Evolutionary conservation across 2,329 filamentous ascomycete genomes (phyloP).

Genomic region (Metarhizium sp.): DNA sequence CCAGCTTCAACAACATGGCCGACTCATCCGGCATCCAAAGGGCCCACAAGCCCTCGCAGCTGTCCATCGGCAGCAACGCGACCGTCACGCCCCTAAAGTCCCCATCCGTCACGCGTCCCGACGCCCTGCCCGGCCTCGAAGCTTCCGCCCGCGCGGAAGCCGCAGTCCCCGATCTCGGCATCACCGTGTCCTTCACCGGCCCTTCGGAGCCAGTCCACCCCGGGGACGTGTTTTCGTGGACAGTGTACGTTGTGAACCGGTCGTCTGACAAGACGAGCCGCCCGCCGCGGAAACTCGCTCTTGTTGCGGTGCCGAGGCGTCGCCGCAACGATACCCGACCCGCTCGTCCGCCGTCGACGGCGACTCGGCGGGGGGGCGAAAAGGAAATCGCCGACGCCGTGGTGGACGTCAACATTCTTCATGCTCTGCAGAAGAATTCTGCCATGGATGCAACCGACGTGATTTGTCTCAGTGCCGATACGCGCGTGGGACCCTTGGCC

Average conservation of each 20-base stretch:
- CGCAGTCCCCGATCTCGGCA: slow-evolving; percentile 51
- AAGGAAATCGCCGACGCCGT: slow-evolving; percentile 53
- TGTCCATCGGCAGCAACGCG: slow-evolving; percentile 48
- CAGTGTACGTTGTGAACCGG: slow-evolving; percentile 68
- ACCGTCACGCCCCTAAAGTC: slow-evolving; percentile 46
- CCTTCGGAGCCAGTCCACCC: slow-evolving; percentile 47
- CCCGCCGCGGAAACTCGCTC: slow-evolving; percentile 55
- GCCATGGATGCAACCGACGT: slow-evolving; percentile 56
- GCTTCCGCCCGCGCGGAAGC: slow-evolving; percentile 39
- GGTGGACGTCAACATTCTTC: slow-evolving; percentile 61
- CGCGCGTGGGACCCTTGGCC: slow-evolving; percentile 61
- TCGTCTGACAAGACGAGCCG: slow-evolving; percentile 35
- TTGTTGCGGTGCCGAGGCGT: slow-evolving; percentile 58
- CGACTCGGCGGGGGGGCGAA: slow-evolving; percentile 24
- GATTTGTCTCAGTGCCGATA: slow-evolving; percentile 67
- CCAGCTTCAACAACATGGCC: slow-evolving; percentile 46
- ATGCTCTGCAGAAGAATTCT: slow-evolving; percentile 60
- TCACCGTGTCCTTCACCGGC: slow-evolving; percentile 66
- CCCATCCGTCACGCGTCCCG: slow-evolving; percentile 47
- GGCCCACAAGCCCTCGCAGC: slow-evolving; percentile 52
- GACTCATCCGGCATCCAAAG: slow-evolving; percentile 47
- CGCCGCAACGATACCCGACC: slow-evolving; percentile 47
- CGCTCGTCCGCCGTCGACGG: slow-evolving; percentile 42
- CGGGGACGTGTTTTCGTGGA: slow-evolving; percentile 62
- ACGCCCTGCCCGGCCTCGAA: slow-evolving; percentile 50